A percentile compares a stretch with the other conserved stretches of the same genome.
phyloP scores from a whole-genome alignment of 176 grass and related monocot genomes.

The Hyparrhenia diplandra region DNA sequence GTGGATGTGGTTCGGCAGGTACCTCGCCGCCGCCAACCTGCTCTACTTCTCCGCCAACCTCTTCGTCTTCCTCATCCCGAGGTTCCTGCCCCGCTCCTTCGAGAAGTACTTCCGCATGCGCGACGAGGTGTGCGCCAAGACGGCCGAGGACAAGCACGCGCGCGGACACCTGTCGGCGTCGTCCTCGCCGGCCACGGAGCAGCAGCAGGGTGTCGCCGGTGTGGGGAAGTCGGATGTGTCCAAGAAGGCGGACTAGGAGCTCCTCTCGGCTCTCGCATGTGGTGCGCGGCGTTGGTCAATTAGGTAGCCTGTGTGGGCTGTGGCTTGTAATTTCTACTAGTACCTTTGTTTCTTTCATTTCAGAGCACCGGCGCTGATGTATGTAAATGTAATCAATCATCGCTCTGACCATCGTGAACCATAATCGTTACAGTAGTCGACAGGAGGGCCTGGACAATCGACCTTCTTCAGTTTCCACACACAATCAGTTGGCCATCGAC shows the following conservation, averaged over 20 bases:
- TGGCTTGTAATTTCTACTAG: not conserved
- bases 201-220: not conserved
- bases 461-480: too few species aligned
- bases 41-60: conserved; percentile 80
- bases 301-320: too few species aligned
- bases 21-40: conserved; percentile 60
- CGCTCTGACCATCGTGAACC: too few species aligned
- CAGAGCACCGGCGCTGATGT: too few species aligned
- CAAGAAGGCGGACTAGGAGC: conserved; percentile 39
- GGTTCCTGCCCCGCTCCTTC: conserved; percentile 67
- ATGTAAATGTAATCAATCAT: too few species aligned
- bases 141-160: conserved; percentile 46
- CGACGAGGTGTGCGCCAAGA: conserved; percentile 41
- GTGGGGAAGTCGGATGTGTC: not conserved
- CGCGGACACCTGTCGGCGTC: not conserved
- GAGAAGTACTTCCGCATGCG: conserved; percentile 75
- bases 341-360: too few species aligned
- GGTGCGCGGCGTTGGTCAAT: not conserved
- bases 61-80: conserved; percentile 76
- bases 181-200: too few species aligned
- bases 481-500: too few species aligned
- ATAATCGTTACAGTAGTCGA: too few species aligned
- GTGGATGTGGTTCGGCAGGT: conserved; percentile 79
- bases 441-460: too few species aligned
- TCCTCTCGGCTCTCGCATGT: not conserved